Evolutionary conservation across 2,329 filamentous ascomycete genomes (phyloP), one percentile per base, ranked within the genome.

Genomic region (Fusarium hostae): DNA sequence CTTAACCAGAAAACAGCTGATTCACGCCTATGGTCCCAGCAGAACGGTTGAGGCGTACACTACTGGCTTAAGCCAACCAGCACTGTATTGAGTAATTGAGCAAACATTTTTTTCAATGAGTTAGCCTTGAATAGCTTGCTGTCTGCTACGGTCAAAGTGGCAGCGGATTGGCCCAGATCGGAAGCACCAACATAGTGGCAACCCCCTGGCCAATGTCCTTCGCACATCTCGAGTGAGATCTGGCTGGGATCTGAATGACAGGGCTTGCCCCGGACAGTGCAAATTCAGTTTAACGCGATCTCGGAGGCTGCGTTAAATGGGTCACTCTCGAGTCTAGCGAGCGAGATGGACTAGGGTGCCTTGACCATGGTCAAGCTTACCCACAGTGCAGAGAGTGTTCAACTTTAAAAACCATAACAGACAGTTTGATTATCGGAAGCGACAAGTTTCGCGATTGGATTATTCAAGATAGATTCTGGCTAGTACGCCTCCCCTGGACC

Each of bases 211-310:
- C 37, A 64, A 48, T 50, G 41, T 32, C 48, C 56, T 59, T 72
- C 62, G 52, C 64, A 62, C 62, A 68, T 60, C 55, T 68, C 56
- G 40, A 66, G 44, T 52, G 41, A 74, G 70, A 75, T 72, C 71
- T 68, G 41, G 45, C 57, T 58, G 45, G 74, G 75, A 72, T 76
- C 63, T 68, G 28, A 48, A 51, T 30, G 62, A 57, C 72, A 77
- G 68, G 74, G 73, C 59, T 71, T 54, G 66, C 60, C 66, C 75
- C 70, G 59, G 73, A 72, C 69, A 69, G 67, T 66, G 71, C 59
- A 57, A 68, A 59, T 61, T 63, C 28, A 61, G 70, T 24, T 62
- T 69, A 68, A 69, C 60, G 55, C 70, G 72, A 76, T 76, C 75
- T 76, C 39, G 68, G 66, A 66, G 55, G 50, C 48, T 55, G 52